These are phyloP conservation scores for Lichenothelia convexa DNA, from an alignment of 495 filamentous ascomycete species.

Conservation along the genomic window DNA sequence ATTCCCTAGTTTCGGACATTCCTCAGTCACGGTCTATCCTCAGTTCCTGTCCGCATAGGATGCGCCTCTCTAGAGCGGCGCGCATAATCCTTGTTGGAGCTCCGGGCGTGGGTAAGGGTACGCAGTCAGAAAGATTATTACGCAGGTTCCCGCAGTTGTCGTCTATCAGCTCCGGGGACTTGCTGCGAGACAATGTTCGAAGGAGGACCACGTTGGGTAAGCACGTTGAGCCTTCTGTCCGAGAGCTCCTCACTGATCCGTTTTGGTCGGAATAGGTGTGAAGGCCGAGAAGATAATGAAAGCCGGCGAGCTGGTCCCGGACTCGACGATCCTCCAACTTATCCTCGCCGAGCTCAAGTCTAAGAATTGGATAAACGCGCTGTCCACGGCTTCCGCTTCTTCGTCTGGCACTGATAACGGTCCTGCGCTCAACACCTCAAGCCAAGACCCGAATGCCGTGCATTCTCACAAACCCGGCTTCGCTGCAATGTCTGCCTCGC, in stretches of 20 bases:
- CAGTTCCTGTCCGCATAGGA: too few relatives aligned
- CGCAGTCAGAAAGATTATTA: conserved; percentile 76
- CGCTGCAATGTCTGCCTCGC: too few relatives aligned
- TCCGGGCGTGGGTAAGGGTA: conserved; percentile 89
- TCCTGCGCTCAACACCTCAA: too few relatives aligned
- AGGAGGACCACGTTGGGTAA: conserved; percentile 69
- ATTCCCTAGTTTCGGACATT: too few relatives aligned
- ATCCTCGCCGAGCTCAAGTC: conserved; percentile 72
- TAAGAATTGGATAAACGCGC: conserved; percentile 56
- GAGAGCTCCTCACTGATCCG: conserved; percentile 1
- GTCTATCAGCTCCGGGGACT: conserved; percentile 82
- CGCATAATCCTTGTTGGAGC: conserved; percentile 89
- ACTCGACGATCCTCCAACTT: conserved; percentile 77
- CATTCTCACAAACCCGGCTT: too few relatives aligned
- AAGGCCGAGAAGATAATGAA: conserved; percentile 79
- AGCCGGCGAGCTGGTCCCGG: conserved; percentile 64
- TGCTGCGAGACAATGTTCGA: conserved; percentile 74
- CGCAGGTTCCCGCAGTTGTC: conserved; percentile 74
- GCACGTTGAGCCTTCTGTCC: conserved; percentile 7
- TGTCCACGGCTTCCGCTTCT: too few relatives aligned
- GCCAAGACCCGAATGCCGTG: too few relatives aligned
- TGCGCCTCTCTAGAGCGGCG: conserved; percentile 37
- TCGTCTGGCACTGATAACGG: too few relatives aligned
- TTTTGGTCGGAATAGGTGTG: conserved; percentile 37
- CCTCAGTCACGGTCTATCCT: too few relatives aligned